Conservation (phyloP, 2,329 filamentous ascomycete genomes). For the Pestalotiopsis sp. region DNA sequence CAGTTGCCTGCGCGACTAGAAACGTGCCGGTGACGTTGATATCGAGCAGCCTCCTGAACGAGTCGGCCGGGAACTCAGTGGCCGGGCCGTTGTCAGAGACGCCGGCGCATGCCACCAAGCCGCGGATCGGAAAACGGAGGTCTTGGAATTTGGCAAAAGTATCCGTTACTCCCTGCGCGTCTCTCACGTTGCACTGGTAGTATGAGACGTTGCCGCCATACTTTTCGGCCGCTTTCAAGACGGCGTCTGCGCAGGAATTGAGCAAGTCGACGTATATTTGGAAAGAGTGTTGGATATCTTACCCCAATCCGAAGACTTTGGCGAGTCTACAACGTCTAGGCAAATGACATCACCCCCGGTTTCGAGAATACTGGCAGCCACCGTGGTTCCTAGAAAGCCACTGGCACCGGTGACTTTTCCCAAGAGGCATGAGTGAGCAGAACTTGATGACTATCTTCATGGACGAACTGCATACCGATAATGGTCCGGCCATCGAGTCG, state of each 20-base stretch:
- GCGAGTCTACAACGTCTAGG: conserved; percentile 26
- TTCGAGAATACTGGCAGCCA: conserved; percentile 29
- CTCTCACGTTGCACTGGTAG: conserved; percentile 24
- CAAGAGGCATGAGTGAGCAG: conserved; percentile 5
- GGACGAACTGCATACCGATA: conserved; percentile 11
- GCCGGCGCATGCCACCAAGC: conserved; percentile 35
- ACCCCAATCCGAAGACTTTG: conserved; percentile 23
- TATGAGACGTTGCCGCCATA: conserved; percentile 21
- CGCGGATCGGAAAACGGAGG: conserved; percentile 29
- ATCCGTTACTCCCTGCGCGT: conserved; percentile 18
- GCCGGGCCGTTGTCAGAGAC: conserved; percentile 30
- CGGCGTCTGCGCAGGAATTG: background rate
- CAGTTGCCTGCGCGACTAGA: conserved; percentile 47
- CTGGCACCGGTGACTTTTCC: conserved; percentile 27
- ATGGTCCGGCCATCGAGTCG: conserved; percentile 20
- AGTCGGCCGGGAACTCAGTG: conserved; percentile 26
- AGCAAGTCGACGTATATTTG: background rate
- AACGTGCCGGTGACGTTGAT: conserved; percentile 54
- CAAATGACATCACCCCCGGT: conserved; percentile 35
- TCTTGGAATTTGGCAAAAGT: conserved; percentile 21
- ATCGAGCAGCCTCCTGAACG: conserved; percentile 29
- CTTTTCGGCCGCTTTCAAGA: conserved; percentile 12
- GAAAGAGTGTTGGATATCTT: conserved; percentile 7
- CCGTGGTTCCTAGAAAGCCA: conserved; percentile 24
- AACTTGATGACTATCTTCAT: background rate